Percentiles rank a stretch among this genome's conserved stretches.
phyloP scores from a whole-genome alignment of 106 monocot genomes.

The Dactylorhiza incarnata region DNA sequence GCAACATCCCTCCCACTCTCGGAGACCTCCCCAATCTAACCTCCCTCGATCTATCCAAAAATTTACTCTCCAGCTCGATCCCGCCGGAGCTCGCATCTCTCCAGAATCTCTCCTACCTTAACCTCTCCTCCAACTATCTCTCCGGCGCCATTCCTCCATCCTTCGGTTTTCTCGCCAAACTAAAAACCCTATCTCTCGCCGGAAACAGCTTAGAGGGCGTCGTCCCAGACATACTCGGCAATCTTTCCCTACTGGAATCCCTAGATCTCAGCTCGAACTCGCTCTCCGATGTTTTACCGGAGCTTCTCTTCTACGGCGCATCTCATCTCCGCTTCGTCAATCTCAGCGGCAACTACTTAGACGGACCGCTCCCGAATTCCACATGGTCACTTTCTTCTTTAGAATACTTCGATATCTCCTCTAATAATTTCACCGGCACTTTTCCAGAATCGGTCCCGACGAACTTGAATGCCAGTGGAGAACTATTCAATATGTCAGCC shows the following conservation, averaged over 20 bases:
- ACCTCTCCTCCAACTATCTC: slow-evolving; percentile 3
- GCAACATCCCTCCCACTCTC: background rate
- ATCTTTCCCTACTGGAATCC: background rate
- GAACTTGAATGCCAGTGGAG: slow-evolving; percentile 8
- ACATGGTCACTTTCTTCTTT: slow-evolving; percentile 12
- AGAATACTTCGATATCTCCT: slow-evolving; percentile 20
- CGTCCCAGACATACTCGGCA: slow-evolving; percentile 8
- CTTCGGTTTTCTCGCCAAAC: background rate
- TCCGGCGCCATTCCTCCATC: slow-evolving; percentile 5
- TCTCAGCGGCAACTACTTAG: slow-evolving; percentile 27
- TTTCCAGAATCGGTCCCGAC: slow-evolving; percentile 18
- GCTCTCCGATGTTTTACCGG: slow-evolving; percentile 5
- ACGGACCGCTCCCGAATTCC: slow-evolving; percentile 14
- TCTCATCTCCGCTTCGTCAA: slow-evolving; percentile 6
- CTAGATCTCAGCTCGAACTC: slow-evolving; percentile 14
- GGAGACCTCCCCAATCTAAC: slow-evolving; percentile 1
- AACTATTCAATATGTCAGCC: slow-evolving; percentile 39
- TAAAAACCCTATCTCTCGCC: background rate
- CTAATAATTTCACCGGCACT: slow-evolving; percentile 28
- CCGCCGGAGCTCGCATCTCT: background rate
- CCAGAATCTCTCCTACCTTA: background rate
- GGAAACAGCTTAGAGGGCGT: slow-evolving; percentile 10
- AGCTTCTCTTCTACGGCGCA: slow-evolving; percentile 6
- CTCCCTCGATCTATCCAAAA: background rate
- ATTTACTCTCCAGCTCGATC: background rate